A percentile compares a stretch with the other conserved stretches of the same genome.
Conservation (phyloP, 1,284 basidiomycete species). For the Testicularia cyperi region DNA sequence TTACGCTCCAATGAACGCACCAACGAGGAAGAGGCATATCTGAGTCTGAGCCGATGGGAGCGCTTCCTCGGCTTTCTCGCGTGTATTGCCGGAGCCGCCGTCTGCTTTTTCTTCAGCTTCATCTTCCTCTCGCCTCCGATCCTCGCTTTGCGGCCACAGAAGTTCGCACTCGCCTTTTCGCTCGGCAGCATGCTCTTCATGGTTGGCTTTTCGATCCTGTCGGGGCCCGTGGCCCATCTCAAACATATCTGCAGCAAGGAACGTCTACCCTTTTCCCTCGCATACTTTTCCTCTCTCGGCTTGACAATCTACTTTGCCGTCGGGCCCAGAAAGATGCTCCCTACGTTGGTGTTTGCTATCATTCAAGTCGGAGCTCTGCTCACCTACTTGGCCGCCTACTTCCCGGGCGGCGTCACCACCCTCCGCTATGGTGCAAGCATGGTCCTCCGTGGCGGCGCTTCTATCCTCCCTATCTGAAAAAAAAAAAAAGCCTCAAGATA, state of each 20-base stretch:
- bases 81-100: slow-evolving; percentile 82
- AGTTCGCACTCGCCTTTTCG: slow-evolving; percentile 57
- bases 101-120: slow-evolving; percentile 95
- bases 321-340: slow-evolving; percentile 49
- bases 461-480: slow-evolving; percentile 50
- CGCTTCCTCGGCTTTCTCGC: slow-evolving; percentile 84
- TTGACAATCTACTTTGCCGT: slow-evolving; percentile 59
- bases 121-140: slow-evolving; percentile 74
- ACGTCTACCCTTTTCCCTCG: slow-evolving; percentile 67
- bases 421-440: slow-evolving; percentile 54
- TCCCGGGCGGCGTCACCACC: slow-evolving; percentile 56
- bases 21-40: slow-evolving; percentile 93
- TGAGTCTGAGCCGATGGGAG: slow-evolving; percentile 58
- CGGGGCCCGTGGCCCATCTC: slow-evolving; percentile 55
- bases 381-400: slow-evolving; percentile 56
- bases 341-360: slow-evolving; percentile 48
- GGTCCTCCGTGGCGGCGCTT: slow-evolving; percentile 49
- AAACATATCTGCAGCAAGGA: slow-evolving; percentile 60
- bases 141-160: slow-evolving; percentile 63
- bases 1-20: slow-evolving; percentile 77
- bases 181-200: slow-evolving; percentile 56
- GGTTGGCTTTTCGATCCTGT: slow-evolving; percentile 55
- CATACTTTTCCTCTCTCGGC: slow-evolving; percentile 51
- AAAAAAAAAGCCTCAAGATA: too few relatives aligned
- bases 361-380: slow-evolving; percentile 51